A percentile compares a stretch with the other conserved stretches of the same genome.
Evolutionary conservation across 306 rosid genomes (phyloP).

Genomic region (Hippophae tibetana): DNA sequence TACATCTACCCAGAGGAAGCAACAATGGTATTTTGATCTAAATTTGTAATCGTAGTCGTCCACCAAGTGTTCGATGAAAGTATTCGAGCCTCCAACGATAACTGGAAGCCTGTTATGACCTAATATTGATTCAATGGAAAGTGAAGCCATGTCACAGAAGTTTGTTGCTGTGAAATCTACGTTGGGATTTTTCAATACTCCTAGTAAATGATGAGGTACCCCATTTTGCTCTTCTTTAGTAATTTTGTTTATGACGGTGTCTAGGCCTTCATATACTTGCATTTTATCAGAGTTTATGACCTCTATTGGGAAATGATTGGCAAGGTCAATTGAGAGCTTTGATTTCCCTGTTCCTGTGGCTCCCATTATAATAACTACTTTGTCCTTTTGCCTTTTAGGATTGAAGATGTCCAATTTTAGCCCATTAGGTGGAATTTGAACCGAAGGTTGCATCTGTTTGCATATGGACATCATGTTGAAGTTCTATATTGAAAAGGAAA

Average conservation of each 20-base stretch:
- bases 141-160: conserved; percentile 6
- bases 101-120: conserved; percentile 9
- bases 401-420: too few relatives aligned
- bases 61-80: conserved; percentile 14
- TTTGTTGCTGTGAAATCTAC: conserved; percentile 2
- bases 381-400: too few relatives aligned
- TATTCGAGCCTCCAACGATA: conserved; percentile 18
- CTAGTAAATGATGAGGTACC: conserved; percentile 13
- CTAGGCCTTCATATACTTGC: conserved; percentile 16
- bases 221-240: conserved; percentile 15
- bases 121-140: conserved; percentile 9
- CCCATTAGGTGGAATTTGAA: too few relatives aligned
- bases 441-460: too few relatives aligned
- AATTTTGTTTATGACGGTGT: conserved; percentile 13
- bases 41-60: not conserved
- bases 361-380: conserved; percentile 10
- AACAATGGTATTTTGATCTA: conserved; percentile 8
- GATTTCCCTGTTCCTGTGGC: conserved; percentile 8
- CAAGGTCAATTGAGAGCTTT: conserved; percentile 10
- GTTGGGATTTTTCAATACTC: conserved; percentile 1
- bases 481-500: too few relatives aligned
- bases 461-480: too few relatives aligned
- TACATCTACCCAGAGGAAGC: conserved; percentile 20
- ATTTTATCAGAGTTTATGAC: conserved; percentile 20
- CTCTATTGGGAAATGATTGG: conserved; percentile 12